Evolutionary conservation across 257 asterid species (phyloP).

Genomic region (Prunella vulgaris): DNA sequence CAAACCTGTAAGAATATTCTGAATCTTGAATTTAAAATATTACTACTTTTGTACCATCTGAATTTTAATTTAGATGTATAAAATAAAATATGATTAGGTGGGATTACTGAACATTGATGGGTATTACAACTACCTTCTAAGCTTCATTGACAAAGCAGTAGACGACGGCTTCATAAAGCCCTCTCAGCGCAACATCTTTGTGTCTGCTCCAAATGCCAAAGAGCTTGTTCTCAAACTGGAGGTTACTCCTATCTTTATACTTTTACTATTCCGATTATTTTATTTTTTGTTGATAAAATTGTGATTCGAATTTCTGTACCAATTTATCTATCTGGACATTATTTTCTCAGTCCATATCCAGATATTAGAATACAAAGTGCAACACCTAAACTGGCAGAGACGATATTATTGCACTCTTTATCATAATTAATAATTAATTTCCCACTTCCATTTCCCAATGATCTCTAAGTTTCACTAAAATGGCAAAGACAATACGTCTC

Average conservation of each 20-base stretch:
- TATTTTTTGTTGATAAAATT: too few species aligned
- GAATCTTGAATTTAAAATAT: background rate
- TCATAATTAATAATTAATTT: background rate
- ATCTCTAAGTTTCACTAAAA: constrained; percentile 31
- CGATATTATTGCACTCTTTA: too few species aligned
- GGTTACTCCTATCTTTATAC: too few species aligned
- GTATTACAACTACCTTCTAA: constrained; percentile 51
- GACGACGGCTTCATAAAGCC: constrained; percentile 76
- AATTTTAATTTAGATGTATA: background rate
- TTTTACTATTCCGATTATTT: too few species aligned
- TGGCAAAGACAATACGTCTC: constrained; percentile 28
- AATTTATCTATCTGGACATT: too few species aligned
- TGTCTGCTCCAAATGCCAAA: constrained; percentile 62
- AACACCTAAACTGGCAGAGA: too few species aligned
- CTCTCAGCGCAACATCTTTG: constrained; percentile 58
- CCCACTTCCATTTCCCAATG: constrained; percentile 6
- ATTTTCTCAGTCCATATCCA: too few species aligned
- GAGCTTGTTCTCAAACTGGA: constrained; percentile 67
- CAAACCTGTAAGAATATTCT: constrained; percentile 45
- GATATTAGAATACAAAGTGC: too few species aligned
- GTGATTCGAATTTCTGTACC: too few species aligned
- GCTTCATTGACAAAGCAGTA: constrained; percentile 76
- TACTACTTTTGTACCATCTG: too few species aligned
- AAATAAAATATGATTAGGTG: constrained; percentile 37
- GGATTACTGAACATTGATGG: constrained; percentile 84